Evolutionary conservation across 2,329 filamentous ascomycete species (phyloP).

Genomic region (Lomentospora prolificans): DNA sequence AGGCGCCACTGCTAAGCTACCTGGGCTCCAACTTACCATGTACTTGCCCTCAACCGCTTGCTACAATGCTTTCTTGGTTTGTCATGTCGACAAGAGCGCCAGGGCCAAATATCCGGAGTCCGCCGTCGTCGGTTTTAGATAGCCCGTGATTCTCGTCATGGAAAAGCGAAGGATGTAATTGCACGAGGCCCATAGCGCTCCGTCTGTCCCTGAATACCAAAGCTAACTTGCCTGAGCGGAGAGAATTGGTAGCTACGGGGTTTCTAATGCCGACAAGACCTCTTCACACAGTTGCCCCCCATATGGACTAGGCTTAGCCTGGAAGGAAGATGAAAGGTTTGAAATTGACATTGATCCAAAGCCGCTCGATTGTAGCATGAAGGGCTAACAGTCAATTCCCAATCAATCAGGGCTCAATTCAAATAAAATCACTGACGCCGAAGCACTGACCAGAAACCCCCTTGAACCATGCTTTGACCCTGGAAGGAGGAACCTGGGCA

Average conservation of each 20-base stretch:
- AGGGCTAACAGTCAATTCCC: not conserved
- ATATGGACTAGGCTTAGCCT: too few species aligned
- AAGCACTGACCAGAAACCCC: not conserved
- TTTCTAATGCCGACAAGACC: not conserved
- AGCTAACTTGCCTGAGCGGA: too few species aligned
- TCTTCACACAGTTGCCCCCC: not conserved
- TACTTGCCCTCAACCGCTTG: not conserved
- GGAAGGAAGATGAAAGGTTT: too few species aligned
- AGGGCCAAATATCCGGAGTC: not conserved
- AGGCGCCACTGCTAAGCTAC: too few species aligned
- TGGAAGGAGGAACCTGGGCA: slow-evolving; percentile 1
- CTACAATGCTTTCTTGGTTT: not conserved
- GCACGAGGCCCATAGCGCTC: not conserved
- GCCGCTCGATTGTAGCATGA: too few species aligned
- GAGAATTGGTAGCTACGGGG: not conserved
- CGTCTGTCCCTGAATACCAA: too few species aligned
- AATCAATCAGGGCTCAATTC: not conserved
- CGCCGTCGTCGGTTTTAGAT: too few species aligned
- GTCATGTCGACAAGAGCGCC: not conserved
- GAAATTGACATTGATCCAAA: too few species aligned
- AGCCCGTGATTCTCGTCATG: too few species aligned
- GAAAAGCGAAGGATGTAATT: not conserved
- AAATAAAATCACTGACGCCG: not conserved
- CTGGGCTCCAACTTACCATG: not conserved
- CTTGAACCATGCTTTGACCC: not conserved